These are phyloP conservation scores for Kodamaea suecica DNA, from an alignment of 1,139 yeast genomes.

Conservation along the genomic window DNA sequence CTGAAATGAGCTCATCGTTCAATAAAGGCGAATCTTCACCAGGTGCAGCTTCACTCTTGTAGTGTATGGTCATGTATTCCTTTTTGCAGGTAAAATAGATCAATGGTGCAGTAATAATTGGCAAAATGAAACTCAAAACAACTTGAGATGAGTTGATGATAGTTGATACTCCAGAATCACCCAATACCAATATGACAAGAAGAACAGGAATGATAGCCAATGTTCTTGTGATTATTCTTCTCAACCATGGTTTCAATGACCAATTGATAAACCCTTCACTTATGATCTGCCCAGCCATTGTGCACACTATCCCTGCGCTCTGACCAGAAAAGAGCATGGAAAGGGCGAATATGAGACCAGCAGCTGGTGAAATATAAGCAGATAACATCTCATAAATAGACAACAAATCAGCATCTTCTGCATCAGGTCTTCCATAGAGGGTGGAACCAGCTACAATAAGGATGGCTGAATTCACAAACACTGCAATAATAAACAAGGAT, in stretches of 20 bases:
- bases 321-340: conserved; percentile 76
- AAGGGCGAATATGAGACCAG: conserved; percentile 73
- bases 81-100: conserved; percentile 68
- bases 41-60: conserved; percentile 9
- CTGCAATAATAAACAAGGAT: conserved; percentile 70
- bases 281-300: conserved; percentile 84
- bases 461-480: conserved; percentile 77
- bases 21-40: conserved; percentile 13
- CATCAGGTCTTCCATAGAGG: conserved; percentile 60
- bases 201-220: conserved; percentile 75
- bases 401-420: conserved; percentile 70
- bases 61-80: conserved; percentile 55
- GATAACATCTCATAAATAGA: conserved; percentile 62
- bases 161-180: conserved; percentile 57
- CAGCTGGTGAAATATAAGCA: conserved; percentile 60
- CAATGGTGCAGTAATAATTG: conserved; percentile 74
- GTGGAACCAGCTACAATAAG: conserved; percentile 75
- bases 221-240: conserved; percentile 67
- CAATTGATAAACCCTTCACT: conserved; percentile 80
- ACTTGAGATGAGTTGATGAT: conserved; percentile 79
- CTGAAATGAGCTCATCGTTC: conserved; percentile 12
- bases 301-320: conserved; percentile 82
- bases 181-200: conserved; percentile 57
- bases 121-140: conserved; percentile 65
- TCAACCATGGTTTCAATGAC: conserved; percentile 72